A percentile compares a stretch with the other conserved stretches of the same genome.
Evolutionary conservation across 2,329 filamentous ascomycete genomes (phyloP).

Genomic region (Lachnellula suecica): DNA sequence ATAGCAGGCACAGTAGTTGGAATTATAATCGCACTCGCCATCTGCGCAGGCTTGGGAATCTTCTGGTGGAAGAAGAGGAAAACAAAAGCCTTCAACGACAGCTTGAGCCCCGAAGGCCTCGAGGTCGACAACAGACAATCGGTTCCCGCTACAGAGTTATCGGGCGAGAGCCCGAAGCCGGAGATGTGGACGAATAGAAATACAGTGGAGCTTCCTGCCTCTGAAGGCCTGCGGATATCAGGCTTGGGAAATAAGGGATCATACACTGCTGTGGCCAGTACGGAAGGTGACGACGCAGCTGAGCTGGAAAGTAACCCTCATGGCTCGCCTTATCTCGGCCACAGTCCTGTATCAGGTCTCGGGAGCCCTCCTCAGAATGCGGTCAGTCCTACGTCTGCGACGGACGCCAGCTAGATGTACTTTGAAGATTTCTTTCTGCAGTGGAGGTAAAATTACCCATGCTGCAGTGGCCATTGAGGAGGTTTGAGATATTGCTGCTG

Average conservation of each 20-base stretch:
- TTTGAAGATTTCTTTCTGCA: no score
- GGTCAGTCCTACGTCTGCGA: neutral
- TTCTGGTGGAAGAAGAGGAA: neutral
- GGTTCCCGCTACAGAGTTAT: neutral
- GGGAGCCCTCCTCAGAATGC: neutral
- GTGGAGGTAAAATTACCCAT: no score
- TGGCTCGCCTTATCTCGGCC: neutral
- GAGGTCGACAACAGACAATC: neutral
- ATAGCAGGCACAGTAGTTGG: neutral
- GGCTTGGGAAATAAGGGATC: neutral
- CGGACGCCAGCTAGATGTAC: neutral
- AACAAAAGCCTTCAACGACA: neutral
- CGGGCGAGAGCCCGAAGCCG: neutral
- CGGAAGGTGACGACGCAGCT: neutral
- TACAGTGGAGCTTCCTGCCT: neutral
- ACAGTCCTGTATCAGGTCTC: neutral
- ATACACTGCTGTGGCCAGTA: neutral
- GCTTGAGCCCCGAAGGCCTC: neutral
- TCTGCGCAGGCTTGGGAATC: neutral
- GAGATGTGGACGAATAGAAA: neutral
- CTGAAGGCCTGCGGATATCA: neutral
- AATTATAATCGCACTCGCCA: neutral
- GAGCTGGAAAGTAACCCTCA: neutral
- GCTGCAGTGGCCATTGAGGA: no score
- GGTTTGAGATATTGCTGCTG: no score